Evolutionary conservation across 1,139 yeast species (phyloP), one percentile per base, ranked within the genome.

Genomic region (Sugiyamaella pinicola): DNA sequence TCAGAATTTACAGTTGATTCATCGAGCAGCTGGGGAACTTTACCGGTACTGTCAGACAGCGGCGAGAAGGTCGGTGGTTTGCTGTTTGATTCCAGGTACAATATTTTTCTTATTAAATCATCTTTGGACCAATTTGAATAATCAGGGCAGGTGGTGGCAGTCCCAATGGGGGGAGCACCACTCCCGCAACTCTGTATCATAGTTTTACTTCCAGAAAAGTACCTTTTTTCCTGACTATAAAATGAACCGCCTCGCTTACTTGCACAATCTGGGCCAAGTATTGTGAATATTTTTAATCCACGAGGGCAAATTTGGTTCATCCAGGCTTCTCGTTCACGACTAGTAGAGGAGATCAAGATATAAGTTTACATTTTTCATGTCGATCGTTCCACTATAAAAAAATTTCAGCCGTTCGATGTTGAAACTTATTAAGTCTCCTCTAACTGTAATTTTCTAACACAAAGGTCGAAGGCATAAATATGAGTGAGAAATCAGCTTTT

Each of bases 51-150:
- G 9, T 7, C 31, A 26, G 31, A 3, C n/a, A 26, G 9, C 31
- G 31, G 12, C 12, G 10, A 3, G 9, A 3, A 9, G 9, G 3
- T 9, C 9, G 38, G n/a, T 12, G 17, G 13, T 12, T 17, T 34
- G 45, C 34, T 39, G 28, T 12, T 53, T 4, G 62, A 60, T 62
- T 85, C 90, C 31, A 84, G 74, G 61, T 76, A 75, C 19, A 60
- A 58, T 41, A 83, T 76, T 48, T 76, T 70, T 21, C 72, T 69
- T 17, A 83, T 77, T 51, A 83, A 74, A 55, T 81, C 82, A 42
- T 74, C 76, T 54, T 74, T 78, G 13, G 78, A 65, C 87, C 86
- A 83, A 29, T 63, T 64, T 18, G 73, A 71, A 63, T 82, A 38
- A 22, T 38, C 51, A 22, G 47, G 47, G n/a, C n/a, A n/a, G 37